Evolutionary conservation across 1,284 basidiomycete species (phyloP).

Genomic region (Sporisorium exsertum): DNA sequence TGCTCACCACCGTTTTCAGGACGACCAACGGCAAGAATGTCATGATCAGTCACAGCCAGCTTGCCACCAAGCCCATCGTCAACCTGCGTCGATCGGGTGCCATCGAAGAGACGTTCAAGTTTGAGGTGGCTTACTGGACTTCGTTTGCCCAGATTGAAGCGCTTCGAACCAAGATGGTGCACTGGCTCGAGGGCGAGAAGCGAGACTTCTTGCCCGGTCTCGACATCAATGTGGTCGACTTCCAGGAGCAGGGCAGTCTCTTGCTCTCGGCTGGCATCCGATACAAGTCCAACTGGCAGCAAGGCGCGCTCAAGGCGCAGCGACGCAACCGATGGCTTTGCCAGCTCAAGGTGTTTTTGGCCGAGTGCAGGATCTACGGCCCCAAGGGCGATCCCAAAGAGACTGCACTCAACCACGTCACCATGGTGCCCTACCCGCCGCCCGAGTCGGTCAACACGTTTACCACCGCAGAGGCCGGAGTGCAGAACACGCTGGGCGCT

Average conservation of each 20-base stretch:
- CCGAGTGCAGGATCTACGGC: conserved; percentile 80
- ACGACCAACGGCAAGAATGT: conserved; percentile 47
- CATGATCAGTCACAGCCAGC: conserved; percentile 46
- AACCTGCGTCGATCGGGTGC: conserved; percentile 78
- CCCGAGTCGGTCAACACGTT: conserved; percentile 25
- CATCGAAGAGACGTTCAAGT: conserved; percentile 82
- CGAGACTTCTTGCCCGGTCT: conserved; percentile 68
- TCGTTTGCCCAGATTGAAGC: conserved; percentile 84
- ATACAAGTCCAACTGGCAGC: conserved; percentile 85
- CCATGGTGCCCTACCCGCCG: conserved; percentile 41
- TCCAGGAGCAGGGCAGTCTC: conserved; percentile 84
- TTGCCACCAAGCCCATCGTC: conserved; percentile 73
- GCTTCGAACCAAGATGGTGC: conserved; percentile 83
- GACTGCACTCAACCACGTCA: conserved; percentile 26
- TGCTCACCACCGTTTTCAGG: conserved; percentile 76
- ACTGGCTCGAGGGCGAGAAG: conserved; percentile 76
- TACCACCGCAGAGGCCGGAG: conserved; percentile 32
- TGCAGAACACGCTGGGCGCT: conserved; percentile 35
- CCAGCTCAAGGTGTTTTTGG: conserved; percentile 80
- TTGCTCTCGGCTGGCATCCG: conserved; percentile 84
- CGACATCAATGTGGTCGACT: conserved; percentile 74
- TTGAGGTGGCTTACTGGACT: conserved; percentile 84
- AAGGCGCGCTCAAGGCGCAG: conserved; percentile 79
- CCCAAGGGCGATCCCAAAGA: conserved; percentile 73
- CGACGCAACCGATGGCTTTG: conserved; percentile 92